Percentiles rank a stretch among this genome's conserved stretches.
Conservation (phyloP, 1,284 basidiomycete species). For the Moesziomyces aphidis region DNA sequence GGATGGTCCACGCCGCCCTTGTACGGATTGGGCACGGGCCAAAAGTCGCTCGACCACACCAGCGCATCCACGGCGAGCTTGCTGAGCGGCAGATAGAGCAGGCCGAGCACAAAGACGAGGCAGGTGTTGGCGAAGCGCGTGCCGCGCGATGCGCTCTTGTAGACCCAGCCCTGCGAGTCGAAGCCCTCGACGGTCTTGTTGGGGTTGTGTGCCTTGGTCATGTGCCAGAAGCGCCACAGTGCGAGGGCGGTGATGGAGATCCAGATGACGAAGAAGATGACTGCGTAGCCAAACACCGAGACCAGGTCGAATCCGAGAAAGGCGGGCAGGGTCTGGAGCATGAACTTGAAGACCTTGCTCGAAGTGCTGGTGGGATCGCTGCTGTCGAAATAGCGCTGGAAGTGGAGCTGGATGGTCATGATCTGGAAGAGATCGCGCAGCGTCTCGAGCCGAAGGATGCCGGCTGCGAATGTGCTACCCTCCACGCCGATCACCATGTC, state of each 20-base stretch:
- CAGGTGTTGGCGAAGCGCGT: conserved; percentile 57
- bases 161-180: conserved; percentile 58
- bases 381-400: conserved; percentile 32
- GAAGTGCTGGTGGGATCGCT: conserved; percentile 23
- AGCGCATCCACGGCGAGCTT: conserved; percentile 62
- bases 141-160: conserved; percentile 43
- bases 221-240: conserved; percentile 49
- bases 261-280: conserved; percentile 56
- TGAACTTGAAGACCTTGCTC: conserved; percentile 29
- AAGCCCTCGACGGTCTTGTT: conserved; percentile 59
- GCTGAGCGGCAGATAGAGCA: conserved; percentile 61
- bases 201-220: conserved; percentile 56
- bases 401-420: conserved; percentile 54
- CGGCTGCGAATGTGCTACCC: conserved; percentile 56
- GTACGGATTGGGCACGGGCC: conserved; percentile 74
- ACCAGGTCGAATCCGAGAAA: conserved; percentile 60
- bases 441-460: conserved; percentile 56
- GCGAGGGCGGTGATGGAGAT: conserved; percentile 40
- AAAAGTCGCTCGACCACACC: conserved; percentile 62
- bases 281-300: conserved; percentile 56
- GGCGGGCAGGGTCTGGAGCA: conserved; percentile 53
- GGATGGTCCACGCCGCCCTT: conserved; percentile 69
- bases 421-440: conserved; percentile 60
- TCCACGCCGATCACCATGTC: conserved; percentile 62
- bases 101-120: conserved; percentile 54